Conservation (phyloP, 2,329 filamentous ascomycete species). For the Aspergillus fructus region DNA sequence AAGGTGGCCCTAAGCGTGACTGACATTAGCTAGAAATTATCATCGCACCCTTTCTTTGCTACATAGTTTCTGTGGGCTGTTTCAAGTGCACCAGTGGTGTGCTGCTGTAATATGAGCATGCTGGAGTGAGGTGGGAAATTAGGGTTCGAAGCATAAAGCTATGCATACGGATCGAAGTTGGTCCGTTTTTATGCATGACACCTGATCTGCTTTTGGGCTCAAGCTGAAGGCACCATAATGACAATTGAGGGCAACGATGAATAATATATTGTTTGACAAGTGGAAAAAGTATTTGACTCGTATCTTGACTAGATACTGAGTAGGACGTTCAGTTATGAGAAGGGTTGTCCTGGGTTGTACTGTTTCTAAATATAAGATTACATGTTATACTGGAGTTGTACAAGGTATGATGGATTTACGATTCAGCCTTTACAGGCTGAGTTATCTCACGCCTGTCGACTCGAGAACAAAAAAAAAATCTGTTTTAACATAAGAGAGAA, state of each 20-base stretch:
- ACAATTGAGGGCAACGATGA: background rate
- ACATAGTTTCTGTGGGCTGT: background rate
- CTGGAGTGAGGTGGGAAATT: background rate
- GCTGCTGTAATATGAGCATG: no score
- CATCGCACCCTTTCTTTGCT: no score
- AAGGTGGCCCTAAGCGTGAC: no score
- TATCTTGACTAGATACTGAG: background rate
- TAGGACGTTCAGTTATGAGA: background rate
- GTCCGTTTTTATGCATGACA: background rate
- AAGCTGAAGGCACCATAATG: background rate
- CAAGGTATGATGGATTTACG: no score
- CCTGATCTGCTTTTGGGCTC: background rate
- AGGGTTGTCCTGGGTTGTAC: background rate
- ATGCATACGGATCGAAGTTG: background rate
- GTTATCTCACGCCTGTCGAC: no score
- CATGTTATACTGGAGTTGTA: background rate
- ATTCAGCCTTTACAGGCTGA: no score
- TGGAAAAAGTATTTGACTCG: background rate
- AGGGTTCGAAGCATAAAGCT: conserved; percentile 1
- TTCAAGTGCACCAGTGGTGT: no score
- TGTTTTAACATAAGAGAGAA: no score
- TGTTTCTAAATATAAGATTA: conserved; percentile 12
- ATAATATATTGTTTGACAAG: background rate
- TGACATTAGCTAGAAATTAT: no score
- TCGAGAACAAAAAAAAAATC: no score